Conservation (phyloP, 164 flowering plant species). For the Cinnamomum micranthum region DNA sequence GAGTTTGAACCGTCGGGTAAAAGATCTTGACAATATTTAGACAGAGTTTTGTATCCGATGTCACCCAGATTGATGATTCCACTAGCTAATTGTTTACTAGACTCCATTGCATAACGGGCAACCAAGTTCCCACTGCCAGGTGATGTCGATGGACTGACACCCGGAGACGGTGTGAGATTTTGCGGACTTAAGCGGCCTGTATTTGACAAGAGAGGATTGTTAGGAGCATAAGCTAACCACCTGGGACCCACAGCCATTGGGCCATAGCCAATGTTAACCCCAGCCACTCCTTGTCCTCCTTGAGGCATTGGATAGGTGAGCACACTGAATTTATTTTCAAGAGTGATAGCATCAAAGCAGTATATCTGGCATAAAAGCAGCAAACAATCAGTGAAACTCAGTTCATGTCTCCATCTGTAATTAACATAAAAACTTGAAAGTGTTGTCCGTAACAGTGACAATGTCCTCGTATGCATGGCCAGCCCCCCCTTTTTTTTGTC, state of each 20-base stretch:
- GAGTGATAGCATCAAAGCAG: conserved; percentile 91
- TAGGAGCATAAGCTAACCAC: conserved; percentile 96
- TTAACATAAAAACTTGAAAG: too few relatives aligned
- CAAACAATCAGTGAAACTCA: conserved; percentile 12
- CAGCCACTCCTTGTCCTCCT: conserved; percentile 54
- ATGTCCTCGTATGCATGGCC: too few relatives aligned
- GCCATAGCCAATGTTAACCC: conserved; percentile 84
- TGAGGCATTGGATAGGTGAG: conserved; percentile 87
- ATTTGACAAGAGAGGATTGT: conserved; percentile 58
- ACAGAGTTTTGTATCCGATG: conserved; percentile 82
- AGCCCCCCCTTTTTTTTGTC: too few relatives aligned
- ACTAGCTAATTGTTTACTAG: conserved; percentile 84
- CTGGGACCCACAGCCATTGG: conserved; percentile 96
- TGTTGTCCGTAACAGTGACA: too few relatives aligned
- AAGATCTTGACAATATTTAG: conserved; percentile 82
- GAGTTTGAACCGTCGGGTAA: conserved; percentile 79
- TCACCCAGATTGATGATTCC: conserved; percentile 86
- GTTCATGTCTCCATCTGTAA: not conserved
- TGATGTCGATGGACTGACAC: conserved; percentile 91
- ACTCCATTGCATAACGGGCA: conserved; percentile 95
- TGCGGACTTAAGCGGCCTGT: conserved; percentile 85
- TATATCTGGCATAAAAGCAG: conserved; percentile 59
- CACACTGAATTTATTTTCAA: conserved; percentile 86
- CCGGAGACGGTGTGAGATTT: conserved; percentile 73
- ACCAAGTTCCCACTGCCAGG: conserved; percentile 70